phyloP scores from a whole-genome alignment of 2,329 filamentous ascomycete species.

The Aureobasidium sp. region DNA sequence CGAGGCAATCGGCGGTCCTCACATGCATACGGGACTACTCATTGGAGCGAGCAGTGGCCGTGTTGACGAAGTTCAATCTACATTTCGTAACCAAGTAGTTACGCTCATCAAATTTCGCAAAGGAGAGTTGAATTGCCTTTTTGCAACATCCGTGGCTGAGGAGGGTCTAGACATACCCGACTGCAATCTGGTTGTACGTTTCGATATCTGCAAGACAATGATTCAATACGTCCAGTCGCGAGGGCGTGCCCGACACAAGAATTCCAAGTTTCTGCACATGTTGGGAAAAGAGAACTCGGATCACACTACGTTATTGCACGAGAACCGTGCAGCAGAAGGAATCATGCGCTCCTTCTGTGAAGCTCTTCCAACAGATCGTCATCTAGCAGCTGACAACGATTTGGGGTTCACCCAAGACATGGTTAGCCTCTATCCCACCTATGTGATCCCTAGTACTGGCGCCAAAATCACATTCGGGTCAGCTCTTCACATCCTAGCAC shows the following conservation, averaged over 20 bases:
- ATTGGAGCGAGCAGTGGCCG: slow-evolving; percentile 48
- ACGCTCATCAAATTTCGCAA: slow-evolving; percentile 60
- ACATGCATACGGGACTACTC: slow-evolving; percentile 56
- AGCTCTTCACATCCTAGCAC: slow-evolving; percentile 63
- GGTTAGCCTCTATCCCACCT: slow-evolving; percentile 40
- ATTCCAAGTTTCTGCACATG: slow-evolving; percentile 82
- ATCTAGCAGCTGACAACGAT: slow-evolving; percentile 54
- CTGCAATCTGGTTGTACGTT: slow-evolving; percentile 63
- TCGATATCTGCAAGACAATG: slow-evolving; percentile 81
- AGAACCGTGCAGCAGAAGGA: slow-evolving; percentile 52
- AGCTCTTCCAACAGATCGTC: slow-evolving; percentile 65
- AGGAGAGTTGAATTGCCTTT: slow-evolving; percentile 54
- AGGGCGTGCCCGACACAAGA: slow-evolving; percentile 69
- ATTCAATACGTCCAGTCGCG: slow-evolving; percentile 94
- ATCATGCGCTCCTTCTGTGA: slow-evolving; percentile 70
- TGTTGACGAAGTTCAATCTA: slow-evolving; percentile 51
- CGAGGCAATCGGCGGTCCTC: slow-evolving; percentile 46
- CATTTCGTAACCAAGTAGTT: slow-evolving; percentile 66
- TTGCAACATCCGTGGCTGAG: slow-evolving; percentile 59
- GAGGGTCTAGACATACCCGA: slow-evolving; percentile 61
- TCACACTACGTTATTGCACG: slow-evolving; percentile 51
- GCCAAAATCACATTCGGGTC: slow-evolving; percentile 74
- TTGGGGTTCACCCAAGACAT: slow-evolving; percentile 51
- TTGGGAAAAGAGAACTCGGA: slow-evolving; percentile 61
- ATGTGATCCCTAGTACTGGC: slow-evolving; percentile 58